Percentiles rank a stretch among this genome's conserved stretches.
Conservation (phyloP, 495 filamentous ascomycete species). For the Hyaloscypha finlandica region DNA sequence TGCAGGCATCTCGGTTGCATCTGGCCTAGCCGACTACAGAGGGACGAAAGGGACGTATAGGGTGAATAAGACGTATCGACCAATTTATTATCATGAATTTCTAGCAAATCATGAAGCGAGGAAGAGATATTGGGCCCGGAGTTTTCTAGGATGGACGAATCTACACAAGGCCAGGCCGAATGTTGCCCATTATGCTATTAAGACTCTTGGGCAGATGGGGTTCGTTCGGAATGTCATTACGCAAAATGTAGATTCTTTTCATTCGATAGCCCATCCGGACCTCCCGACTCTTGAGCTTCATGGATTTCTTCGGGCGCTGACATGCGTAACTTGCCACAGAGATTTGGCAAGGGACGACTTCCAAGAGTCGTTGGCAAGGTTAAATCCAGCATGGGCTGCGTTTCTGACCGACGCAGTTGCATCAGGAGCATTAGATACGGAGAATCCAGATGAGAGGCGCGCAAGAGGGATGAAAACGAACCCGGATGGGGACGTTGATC, state of each 20-base stretch:
- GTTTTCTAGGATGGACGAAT: slow-evolving; percentile 88
- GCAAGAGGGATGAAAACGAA: slow-evolving; percentile 77
- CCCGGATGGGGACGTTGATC: slow-evolving; percentile 91
- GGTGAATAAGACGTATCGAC: slow-evolving; percentile 83
- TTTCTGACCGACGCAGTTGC: slow-evolving; percentile 72
- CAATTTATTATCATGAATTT: slow-evolving; percentile 94
- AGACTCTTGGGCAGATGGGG: slow-evolving; percentile 68
- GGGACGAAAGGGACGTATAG: slow-evolving; percentile 90
- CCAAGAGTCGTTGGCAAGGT: slow-evolving; percentile 68
- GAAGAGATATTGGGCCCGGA: slow-evolving; percentile 95
- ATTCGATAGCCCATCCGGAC: slow-evolving; percentile 72
- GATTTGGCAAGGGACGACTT: slow-evolving; percentile 70
- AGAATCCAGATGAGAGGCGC: slow-evolving; percentile 70
- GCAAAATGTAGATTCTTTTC: slow-evolving; percentile 97
- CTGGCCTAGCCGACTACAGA: slow-evolving; percentile 90
- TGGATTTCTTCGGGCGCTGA: slow-evolving; percentile 78
- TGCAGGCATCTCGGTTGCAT: slow-evolving; percentile 91
- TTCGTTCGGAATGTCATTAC: slow-evolving; percentile 79
- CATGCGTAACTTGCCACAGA: slow-evolving; percentile 76
- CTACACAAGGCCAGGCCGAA: slow-evolving; percentile 80
- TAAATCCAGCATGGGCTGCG: slow-evolving; percentile 86
- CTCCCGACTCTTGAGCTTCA: slow-evolving; percentile 83
- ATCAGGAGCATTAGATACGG: slow-evolving; percentile 73
- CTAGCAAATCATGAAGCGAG: slow-evolving; percentile 76
- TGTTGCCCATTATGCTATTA: slow-evolving; percentile 73